Conservation (phyloP, 169 alveolate genomes). For the Plasmodium cynomolgi region DNA sequence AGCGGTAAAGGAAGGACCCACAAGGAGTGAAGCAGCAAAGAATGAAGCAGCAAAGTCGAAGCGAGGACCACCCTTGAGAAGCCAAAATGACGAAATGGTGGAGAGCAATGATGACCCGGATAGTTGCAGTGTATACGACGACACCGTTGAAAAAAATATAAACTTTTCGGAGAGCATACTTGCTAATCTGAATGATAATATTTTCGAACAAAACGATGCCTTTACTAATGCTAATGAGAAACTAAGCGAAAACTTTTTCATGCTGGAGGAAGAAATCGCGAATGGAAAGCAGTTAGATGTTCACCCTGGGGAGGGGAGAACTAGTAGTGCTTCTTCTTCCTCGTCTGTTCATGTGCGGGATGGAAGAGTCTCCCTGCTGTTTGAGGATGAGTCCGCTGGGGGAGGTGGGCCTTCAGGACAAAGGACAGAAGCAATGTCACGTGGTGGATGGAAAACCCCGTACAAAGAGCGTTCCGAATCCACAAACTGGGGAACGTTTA, state of each 20-base stretch:
- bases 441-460: neutral
- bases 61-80: neutral
- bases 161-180: slow-evolving; percentile 14
- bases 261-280: neutral
- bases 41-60: neutral
- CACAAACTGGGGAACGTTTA: neutral
- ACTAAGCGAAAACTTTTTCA: neutral
- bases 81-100: neutral
- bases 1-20: neutral
- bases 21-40: neutral
- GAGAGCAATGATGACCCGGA: neutral
- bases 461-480: neutral
- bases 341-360: neutral
- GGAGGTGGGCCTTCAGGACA: neutral
- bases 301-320: neutral
- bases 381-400: neutral
- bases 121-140: slow-evolving; percentile 11
- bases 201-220: slow-evolving; percentile 6
- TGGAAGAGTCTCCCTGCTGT: neutral
- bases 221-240: neutral
- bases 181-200: slow-evolving; percentile 7
- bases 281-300: neutral
- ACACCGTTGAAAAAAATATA: slow-evolving; percentile 4
- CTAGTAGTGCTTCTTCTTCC: neutral
- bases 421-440: neutral